Evolutionary conservation across 768 basidiomycete genomes (phyloP), one percentile per base, ranked within the genome.

Genomic region (Tricholoma terreum): DNA sequence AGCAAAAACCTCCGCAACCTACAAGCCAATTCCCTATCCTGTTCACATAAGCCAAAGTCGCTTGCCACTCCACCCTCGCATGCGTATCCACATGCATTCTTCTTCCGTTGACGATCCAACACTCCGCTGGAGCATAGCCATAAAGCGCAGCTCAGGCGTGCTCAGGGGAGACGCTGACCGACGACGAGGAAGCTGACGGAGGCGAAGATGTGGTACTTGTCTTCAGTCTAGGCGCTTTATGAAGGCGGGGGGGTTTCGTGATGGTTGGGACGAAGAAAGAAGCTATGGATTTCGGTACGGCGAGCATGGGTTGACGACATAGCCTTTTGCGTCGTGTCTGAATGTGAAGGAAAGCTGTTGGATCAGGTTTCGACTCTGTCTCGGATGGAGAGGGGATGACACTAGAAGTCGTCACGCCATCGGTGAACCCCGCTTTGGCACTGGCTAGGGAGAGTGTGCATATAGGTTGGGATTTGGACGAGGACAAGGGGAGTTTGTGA

Each of bases 361-460:
- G 63, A 54, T 62, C 59, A 61, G 65, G 34, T 57, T 62, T 6
- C 3, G 24, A 27, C 24, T 27, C 24, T 3, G 24, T 27, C 6
- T 27, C 24, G 3, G 63, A 66, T 42, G 65, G 63, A 43, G 64
- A 66, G 4, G 63, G 65, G 43, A 66, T 57, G 30, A 62, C 38
- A 22, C 63, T 62, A 9, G 56, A 53, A 34, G 34, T n/a, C 19
- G 58, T 27, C 6, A 27, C 24, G 24, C 24, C 24, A 27, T 27
- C 24, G 24, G 6, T 6, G 24, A 6, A 27, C 24, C 24, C 24
- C 24, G 24, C 24, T 27, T 27, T 27, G 11, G 45, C 45, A 9
- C 56, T 64, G 6, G 59, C 63, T 15, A 66, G 63, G 8, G 65
- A 66, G 30, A 66, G 51, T 11, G 61, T 66, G 40, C 65, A 66